Percentiles rank a stretch among this genome's conserved stretches.
These are phyloP conservation scores for Phaeosphaeria sp. DNA, from an alignment of 2,329 filamentous ascomycete genomes.

Conservation along the genomic window DNA sequence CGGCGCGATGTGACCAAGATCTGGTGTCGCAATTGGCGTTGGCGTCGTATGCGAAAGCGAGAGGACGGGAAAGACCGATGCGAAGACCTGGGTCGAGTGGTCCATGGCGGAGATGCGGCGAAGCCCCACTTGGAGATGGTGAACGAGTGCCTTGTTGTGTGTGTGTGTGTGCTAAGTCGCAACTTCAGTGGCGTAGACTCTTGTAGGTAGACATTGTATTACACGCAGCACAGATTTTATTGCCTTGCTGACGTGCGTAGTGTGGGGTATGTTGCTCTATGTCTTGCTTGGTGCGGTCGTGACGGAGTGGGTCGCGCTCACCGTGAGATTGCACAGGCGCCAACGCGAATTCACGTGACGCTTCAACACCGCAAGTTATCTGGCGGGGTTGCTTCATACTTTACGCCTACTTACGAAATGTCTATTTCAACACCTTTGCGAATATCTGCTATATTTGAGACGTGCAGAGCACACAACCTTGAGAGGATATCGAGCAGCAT, in stretches of 20 bases:
- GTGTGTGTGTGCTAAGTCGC: not conserved
- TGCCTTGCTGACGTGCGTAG: not conserved
- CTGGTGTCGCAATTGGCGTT: slow-evolving; percentile 53
- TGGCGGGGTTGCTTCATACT: too few relatives aligned
- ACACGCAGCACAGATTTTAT: not conserved
- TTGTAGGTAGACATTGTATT: not conserved
- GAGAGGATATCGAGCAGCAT: not conserved
- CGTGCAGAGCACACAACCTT: not conserved
- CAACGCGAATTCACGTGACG: slow-evolving; percentile 21
- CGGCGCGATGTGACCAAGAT: slow-evolving; percentile 49
- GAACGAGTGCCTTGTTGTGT: slow-evolving; percentile 4
- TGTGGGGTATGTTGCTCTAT: not conserved
- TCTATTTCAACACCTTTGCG: not conserved
- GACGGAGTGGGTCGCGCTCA: slow-evolving; percentile 13
- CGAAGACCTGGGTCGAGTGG: slow-evolving; percentile 47
- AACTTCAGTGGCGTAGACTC: not conserved
- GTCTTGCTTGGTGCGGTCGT: slow-evolving; percentile 3
- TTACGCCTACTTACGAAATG: too few relatives aligned
- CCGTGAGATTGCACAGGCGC: slow-evolving; percentile 12
- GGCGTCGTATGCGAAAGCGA: slow-evolving; percentile 51
- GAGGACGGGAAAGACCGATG: slow-evolving; percentile 54
- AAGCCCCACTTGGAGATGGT: slow-evolving; percentile 25
- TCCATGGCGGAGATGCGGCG: slow-evolving; percentile 38
- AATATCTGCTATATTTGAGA: not conserved
- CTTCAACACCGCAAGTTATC: not conserved